These are phyloP conservation scores for Botrytis deweyae DNA, from an alignment of 2,329 filamentous ascomycete genomes.

Conservation along the genomic window DNA sequence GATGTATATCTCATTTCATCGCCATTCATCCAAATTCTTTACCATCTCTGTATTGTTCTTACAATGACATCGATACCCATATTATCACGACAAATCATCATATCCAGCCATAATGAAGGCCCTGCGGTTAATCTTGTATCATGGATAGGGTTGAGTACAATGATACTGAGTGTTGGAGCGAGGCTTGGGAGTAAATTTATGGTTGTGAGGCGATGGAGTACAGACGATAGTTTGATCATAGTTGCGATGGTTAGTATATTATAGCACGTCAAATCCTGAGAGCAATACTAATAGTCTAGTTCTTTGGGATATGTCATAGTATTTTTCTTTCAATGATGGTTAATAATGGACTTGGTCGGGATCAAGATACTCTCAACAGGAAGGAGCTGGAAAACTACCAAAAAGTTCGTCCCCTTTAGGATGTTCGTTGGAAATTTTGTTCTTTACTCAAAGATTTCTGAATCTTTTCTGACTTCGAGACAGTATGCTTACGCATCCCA, in stretches of 20 bases:
- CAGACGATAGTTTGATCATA: conserved; percentile 27
- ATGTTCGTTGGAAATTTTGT: neutral
- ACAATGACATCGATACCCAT: conserved; percentile 6
- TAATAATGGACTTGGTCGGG: conserved; percentile 27
- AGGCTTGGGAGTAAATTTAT: conserved; percentile 36
- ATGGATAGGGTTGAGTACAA: conserved; percentile 42
- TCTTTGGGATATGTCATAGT: conserved; percentile 20
- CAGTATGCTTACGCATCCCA: conserved; percentile 36
- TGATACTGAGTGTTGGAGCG: conserved; percentile 41
- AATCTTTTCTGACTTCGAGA: neutral
- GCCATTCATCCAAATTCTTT: conserved; percentile 3
- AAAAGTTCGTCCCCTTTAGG: conserved; percentile 23
- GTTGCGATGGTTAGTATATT: conserved; percentile 24
- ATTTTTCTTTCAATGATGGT: conserved; percentile 26
- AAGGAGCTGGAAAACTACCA: conserved; percentile 24
- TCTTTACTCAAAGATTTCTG: neutral
- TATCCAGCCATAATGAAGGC: conserved; percentile 43
- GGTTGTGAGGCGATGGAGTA: conserved; percentile 24
- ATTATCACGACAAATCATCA: conserved; percentile 33
- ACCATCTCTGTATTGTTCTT: conserved; percentile 1
- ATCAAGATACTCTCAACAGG: conserved; percentile 23
- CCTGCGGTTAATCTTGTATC: conserved; percentile 43
- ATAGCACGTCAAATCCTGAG: conserved; percentile 15
- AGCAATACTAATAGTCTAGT: conserved; percentile 16
- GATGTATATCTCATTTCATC: conserved; percentile 17